Evolutionary conservation across 2,329 filamentous ascomycete species (phyloP).

Genomic region (Botrytis cinerea): DNA sequence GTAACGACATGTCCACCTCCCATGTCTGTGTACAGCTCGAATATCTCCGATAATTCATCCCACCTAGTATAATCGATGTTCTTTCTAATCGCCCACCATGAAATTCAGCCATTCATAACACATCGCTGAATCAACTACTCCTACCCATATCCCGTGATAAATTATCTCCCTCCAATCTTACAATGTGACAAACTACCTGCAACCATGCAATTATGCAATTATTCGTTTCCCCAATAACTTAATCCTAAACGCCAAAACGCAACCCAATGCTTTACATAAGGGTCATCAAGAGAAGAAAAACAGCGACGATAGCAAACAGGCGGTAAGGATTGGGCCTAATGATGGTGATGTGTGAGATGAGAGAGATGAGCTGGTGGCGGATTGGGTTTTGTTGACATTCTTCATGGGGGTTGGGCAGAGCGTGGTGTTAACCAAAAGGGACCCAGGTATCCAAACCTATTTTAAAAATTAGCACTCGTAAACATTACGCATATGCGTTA

Average conservation of each 20-base stretch:
- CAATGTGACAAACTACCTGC: neutral
- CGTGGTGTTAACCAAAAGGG: slow-evolving; percentile 23
- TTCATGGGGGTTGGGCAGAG: slow-evolving; percentile 22
- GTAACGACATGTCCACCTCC: neutral
- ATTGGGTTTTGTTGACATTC: slow-evolving; percentile 23
- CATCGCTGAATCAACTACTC: neutral
- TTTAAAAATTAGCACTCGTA: neutral
- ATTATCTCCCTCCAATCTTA: neutral
- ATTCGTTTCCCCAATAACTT: neutral
- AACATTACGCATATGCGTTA: neutral
- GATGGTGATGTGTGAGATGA: slow-evolving; percentile 14
- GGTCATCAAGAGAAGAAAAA: slow-evolving; percentile 7
- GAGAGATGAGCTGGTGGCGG: neutral
- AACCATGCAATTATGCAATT: slow-evolving; percentile 11
- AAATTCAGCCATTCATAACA: neutral
- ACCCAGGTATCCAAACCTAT: slow-evolving; percentile 21
- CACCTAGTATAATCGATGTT: neutral
- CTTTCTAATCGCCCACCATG: neutral
- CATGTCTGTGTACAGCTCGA: neutral
- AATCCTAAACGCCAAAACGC: slow-evolving; percentile 16
- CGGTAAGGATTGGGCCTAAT: neutral
- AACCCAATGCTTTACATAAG: slow-evolving; percentile 16
- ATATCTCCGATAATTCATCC: neutral
- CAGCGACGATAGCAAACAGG: neutral
- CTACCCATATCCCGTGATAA: neutral